Percentiles rank a stretch among this genome's conserved stretches.
Evolutionary conservation across 2,329 filamentous ascomycete species (phyloP).

Genomic region (Rhexocercosporidium sp.): DNA sequence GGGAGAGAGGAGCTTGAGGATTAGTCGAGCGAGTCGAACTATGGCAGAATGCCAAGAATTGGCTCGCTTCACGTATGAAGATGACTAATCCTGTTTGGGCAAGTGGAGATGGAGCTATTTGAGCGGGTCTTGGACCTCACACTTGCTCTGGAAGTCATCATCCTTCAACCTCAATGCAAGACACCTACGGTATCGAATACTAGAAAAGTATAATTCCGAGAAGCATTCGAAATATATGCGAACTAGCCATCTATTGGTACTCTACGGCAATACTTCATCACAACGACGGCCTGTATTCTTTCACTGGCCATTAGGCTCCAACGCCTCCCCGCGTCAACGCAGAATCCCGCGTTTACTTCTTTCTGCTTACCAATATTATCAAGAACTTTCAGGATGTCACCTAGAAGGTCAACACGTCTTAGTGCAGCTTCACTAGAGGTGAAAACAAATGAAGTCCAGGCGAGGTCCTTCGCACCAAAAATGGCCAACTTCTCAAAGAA

Average conservation of each 20-base stretch:
- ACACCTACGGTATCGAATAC: no score
- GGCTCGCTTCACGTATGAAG: neutral
- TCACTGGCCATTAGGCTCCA: slow-evolving; percentile 2
- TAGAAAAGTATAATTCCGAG: neutral
- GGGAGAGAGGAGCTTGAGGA: no score
- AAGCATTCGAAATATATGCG: no score
- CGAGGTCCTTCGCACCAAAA: slow-evolving; percentile 16
- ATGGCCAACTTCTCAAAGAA: slow-evolving; percentile 34
- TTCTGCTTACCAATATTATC: neutral
- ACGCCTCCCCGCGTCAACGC: neutral
- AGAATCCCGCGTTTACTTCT: neutral
- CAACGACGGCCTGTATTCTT: slow-evolving; percentile 3
- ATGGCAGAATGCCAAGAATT: neutral
- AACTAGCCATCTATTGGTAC: neutral
- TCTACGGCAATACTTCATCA: neutral
- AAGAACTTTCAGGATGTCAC: slow-evolving; percentile 34
- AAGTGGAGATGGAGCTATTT: neutral
- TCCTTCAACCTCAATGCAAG: neutral
- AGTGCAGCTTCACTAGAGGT: slow-evolving; percentile 26
- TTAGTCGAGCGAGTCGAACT: no score
- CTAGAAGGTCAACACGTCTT: slow-evolving; percentile 38
- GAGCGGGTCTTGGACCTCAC: neutral
- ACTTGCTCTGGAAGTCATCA: neutral
- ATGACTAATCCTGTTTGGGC: neutral
- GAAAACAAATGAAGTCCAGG: slow-evolving; percentile 19